Evolutionary conservation across 1,139 yeast species (phyloP).

Genomic region (Meyerozyma guilliermondii): DNA sequence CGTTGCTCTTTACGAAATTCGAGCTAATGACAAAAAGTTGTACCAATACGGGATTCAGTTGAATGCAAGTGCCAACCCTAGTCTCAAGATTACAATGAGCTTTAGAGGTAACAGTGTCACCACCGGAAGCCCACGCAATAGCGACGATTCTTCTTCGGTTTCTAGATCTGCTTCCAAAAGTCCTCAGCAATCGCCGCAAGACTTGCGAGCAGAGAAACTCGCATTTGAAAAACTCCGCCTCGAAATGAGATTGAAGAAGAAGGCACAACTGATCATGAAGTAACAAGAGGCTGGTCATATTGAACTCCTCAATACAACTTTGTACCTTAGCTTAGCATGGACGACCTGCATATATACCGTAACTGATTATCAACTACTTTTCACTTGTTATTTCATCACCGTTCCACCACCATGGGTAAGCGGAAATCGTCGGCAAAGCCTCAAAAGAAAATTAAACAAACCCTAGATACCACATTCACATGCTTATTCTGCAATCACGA

Average conservation of each 20-base stretch:
- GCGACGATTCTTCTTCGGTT: slow-evolving; percentile 14
- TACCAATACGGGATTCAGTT: slow-evolving; percentile 37
- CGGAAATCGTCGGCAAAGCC: slow-evolving; percentile 90
- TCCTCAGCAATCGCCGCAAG: slow-evolving; percentile 3
- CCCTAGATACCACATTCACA: slow-evolving; percentile 79
- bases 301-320: too few species aligned
- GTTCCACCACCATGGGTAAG: slow-evolving; percentile 56
- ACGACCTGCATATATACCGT: neutral
- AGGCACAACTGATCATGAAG: slow-evolving; percentile 32
- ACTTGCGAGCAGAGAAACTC: slow-evolving; percentile 28
- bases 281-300: neutral
- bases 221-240: slow-evolving; percentile 39
- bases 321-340: neutral
- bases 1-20: slow-evolving; percentile 21
- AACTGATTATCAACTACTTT: neutral
- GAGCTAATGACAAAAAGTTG: slow-evolving; percentile 33
- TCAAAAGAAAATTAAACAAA: slow-evolving; percentile 70
- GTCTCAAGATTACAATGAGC: slow-evolving; percentile 30
- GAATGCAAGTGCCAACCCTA: slow-evolving; percentile 32
- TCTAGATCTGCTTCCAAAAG: slow-evolving; percentile 10
- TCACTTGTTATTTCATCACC: neutral
- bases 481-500: slow-evolving; percentile 97
- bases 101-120: slow-evolving; percentile 8
- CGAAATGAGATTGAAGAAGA: slow-evolving; percentile 43
- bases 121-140: slow-evolving; percentile 14